Evolutionary conservation across 2,329 filamentous ascomycete species (phyloP).

Genomic region (Parafenestella ontariensis): DNA sequence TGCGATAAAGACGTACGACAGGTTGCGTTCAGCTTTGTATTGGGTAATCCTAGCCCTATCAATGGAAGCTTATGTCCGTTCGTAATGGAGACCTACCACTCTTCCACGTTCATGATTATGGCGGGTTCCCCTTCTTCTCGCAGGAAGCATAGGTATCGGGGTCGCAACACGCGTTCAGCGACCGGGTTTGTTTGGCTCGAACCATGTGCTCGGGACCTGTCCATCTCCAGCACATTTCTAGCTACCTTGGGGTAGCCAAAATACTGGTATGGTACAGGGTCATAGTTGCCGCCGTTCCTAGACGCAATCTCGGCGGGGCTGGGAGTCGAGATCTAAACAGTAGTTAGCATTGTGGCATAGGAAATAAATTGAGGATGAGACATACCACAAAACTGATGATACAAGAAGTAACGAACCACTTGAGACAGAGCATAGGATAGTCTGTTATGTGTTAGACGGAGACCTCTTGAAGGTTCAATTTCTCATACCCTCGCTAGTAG

Average conservation of each 20-base stretch:
- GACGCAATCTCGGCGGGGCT: conserved; percentile 14
- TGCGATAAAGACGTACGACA: conserved; percentile 51
- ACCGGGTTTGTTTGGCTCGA: conserved; percentile 29
- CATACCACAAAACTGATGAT: conserved; percentile 34
- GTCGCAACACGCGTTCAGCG: conserved; percentile 34
- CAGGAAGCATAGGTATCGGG: conserved; percentile 41
- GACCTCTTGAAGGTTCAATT: no score
- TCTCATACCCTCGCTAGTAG: conserved; percentile 28
- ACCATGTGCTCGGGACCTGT: conserved; percentile 5
- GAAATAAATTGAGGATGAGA: not conserved
- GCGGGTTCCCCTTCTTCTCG: conserved; percentile 22
- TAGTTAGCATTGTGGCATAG: not conserved
- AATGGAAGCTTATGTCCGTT: not conserved
- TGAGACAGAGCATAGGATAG: conserved; percentile 31
- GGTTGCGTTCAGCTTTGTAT: conserved; percentile 24
- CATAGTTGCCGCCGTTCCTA: conserved; percentile 35
- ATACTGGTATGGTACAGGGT: conserved; percentile 36
- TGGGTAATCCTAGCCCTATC: conserved; percentile 20
- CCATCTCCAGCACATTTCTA: conserved; percentile 37
- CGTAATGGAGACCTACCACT: conserved; percentile 19
- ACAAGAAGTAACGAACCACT: conserved; percentile 39
- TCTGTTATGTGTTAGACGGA: conserved; percentile 23
- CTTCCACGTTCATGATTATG: conserved; percentile 33
- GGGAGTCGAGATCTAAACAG: conserved; percentile 30
- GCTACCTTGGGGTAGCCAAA: conserved; percentile 42